Percentiles rank a stretch among this genome's conserved stretches.
Evolutionary conservation across 352 stramenopile genomes (phyloP).

Genomic region (Pythium angustatum): DNA sequence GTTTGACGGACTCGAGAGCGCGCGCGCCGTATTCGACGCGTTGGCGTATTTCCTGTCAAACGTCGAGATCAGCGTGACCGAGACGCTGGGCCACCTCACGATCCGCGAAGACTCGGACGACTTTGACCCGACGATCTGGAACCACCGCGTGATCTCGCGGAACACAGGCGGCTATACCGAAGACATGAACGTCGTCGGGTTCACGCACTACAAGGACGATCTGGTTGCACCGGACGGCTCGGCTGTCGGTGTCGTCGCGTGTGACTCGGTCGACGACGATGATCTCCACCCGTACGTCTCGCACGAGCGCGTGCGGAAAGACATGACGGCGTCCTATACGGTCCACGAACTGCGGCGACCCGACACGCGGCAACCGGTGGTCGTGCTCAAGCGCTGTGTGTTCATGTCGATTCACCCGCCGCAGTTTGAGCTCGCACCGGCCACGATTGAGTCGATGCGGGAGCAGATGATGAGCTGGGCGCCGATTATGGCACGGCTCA

Average conservation of each 20-base stretch:
- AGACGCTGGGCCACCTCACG: slow-evolving; percentile 42
- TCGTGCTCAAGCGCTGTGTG: slow-evolving; percentile 23
- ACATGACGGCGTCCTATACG: slow-evolving; percentile 34
- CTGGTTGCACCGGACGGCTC: background rate
- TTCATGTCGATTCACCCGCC: slow-evolving; percentile 18
- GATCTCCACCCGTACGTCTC: slow-evolving; percentile 49
- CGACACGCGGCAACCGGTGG: slow-evolving; percentile 15
- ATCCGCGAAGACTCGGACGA: slow-evolving; percentile 42
- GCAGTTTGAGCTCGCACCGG: slow-evolving; percentile 11
- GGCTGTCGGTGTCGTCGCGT: slow-evolving; percentile 37
- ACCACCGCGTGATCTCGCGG: slow-evolving; percentile 38
- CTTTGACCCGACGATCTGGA: slow-evolving; percentile 27
- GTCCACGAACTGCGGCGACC: slow-evolving; percentile 15
- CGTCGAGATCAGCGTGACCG: slow-evolving; percentile 57
- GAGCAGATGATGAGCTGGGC: slow-evolving; percentile 16
- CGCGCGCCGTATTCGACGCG: slow-evolving; percentile 45
- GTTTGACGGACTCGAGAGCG: slow-evolving; percentile 42
- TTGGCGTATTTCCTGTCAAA: slow-evolving; percentile 43
- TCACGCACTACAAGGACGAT: slow-evolving; percentile 27
- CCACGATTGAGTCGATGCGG: slow-evolving; percentile 7
- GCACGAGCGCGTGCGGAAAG: slow-evolving; percentile 38
- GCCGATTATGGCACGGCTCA: slow-evolving; percentile 2
- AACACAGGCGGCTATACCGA: slow-evolving; percentile 28
- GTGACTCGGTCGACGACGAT: slow-evolving; percentile 49
- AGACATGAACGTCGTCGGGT: slow-evolving; percentile 44